These are phyloP conservation scores for Oryza glaberrima DNA, from an alignment of 176 grass and related monocot genomes.

Conservation along the genomic window DNA sequence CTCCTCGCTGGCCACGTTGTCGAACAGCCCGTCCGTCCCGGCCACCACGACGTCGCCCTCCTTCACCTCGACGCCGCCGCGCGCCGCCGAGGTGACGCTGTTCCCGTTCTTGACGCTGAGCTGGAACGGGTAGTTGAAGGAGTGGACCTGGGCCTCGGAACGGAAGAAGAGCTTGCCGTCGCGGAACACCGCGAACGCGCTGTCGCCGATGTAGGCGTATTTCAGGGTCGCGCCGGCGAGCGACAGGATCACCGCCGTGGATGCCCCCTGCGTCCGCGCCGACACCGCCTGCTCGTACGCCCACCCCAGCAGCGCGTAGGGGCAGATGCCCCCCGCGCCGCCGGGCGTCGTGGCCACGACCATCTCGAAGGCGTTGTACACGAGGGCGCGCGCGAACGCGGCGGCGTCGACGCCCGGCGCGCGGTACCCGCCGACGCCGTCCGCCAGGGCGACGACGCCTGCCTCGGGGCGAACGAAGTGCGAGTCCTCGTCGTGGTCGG, in stretches of 20 bases:
- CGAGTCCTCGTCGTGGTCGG: constrained; percentile 34
- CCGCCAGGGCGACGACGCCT: constrained; percentile 39
- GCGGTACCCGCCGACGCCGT: constrained; percentile 46
- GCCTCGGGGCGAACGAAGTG: constrained; percentile 22
- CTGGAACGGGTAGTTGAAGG: constrained; percentile 44
- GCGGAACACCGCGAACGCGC: constrained; percentile 36
- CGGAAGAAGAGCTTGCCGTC: constrained; percentile 10
- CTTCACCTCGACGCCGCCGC: not conserved
- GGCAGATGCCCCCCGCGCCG: constrained; percentile 6
- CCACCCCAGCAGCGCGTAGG: not conserved
- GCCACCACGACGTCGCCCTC: constrained; percentile 44
- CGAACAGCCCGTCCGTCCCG: constrained; percentile 51
- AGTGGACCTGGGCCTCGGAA: not conserved
- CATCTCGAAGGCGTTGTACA: constrained; percentile 1
- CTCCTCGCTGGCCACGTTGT: constrained; percentile 39
- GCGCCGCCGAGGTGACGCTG: not conserved
- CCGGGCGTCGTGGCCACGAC: not conserved
- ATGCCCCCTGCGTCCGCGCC: constrained; percentile 10
- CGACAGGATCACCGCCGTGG: constrained; percentile 38
- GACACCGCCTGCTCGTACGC: constrained; percentile 2
- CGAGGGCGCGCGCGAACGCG: constrained; percentile 31
- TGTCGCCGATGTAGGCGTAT: constrained; percentile 51
- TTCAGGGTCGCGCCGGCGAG: constrained; percentile 9
- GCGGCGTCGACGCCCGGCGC: not conserved
- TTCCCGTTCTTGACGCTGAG: not conserved